These are phyloP conservation scores for Pyrus hybrid DNA, from an alignment of 331 rosid species.

Conservation along the genomic window DNA sequence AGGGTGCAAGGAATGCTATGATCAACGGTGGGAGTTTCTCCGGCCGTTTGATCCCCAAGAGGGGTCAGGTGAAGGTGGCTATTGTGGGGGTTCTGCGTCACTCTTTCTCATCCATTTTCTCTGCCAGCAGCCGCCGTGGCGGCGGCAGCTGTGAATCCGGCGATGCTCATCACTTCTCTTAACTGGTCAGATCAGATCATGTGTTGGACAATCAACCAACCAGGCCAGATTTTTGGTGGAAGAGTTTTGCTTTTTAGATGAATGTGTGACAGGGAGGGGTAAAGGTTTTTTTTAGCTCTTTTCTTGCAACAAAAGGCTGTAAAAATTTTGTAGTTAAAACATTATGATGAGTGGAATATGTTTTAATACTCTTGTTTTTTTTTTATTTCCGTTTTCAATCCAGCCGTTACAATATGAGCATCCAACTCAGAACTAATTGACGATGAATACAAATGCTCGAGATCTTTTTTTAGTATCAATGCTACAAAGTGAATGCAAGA, in stretches of 20 bases:
- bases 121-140: not conserved
- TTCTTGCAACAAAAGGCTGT: constrained; percentile 8
- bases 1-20: constrained; percentile 4
- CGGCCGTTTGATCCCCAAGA: constrained; percentile 27
- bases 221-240: not conserved
- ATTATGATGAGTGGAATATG: not conserved
- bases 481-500: no score
- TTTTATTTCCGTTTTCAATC: not conserved
- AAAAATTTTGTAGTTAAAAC: not conserved
- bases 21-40: constrained; percentile 2
- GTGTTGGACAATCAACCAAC: not conserved
- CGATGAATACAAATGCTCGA: no score
- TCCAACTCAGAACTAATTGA: not conserved
- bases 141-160: not conserved
- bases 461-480: no score
- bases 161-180: constrained; percentile 21
- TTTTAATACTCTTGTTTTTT: not conserved
- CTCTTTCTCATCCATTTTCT: constrained; percentile 26
- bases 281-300: not conserved
- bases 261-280: no score
- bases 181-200: not conserved
- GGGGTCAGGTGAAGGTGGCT: constrained; percentile 30
- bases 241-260: not conserved
- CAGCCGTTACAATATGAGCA: not conserved
- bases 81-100: constrained; percentile 17